Base-by-base conservation (phyloP, 192 early-diverging fungal genomes). In the Fimicolochytrium jonesii region DNA sequence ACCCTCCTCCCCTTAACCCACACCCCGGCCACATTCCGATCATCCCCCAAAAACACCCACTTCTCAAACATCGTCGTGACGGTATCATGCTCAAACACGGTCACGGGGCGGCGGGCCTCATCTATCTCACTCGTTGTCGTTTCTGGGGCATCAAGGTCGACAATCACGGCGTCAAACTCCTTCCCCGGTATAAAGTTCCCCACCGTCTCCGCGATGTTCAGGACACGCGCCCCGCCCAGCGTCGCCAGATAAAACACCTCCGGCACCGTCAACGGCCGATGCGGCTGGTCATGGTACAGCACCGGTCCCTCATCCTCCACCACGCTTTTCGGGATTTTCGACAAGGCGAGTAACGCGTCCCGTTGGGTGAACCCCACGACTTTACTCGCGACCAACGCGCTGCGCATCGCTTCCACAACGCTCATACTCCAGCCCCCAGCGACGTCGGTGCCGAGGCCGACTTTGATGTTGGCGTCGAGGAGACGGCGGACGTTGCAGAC, bases 401-500 rank as follows among this genome's bases (percentile, higher is more conserved):
- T 81, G 34, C 95, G 86, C 70, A 95, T 89, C 36, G 91, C 88
- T 59, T 94, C 90, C 39, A 95, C 64, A 23, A 98, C 89, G 13
- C 86, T 89, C 22, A 91, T 88, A 3, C 86, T 73, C 67, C 86
- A 93, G 22, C 95, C 95, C 32, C 92, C 95, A 41, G 92, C 85
- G 22, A 93, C 87, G 71, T 98, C 95, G 10, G 91, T 98, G 31
- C 95, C 95, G 41, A 98, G 78, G 5, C 92, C 91, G n/a, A 95
- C 88, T 58, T 90, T 91, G 66, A 90, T 76, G 13, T 84, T 87
- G 39, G 83, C 74, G 56, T 74, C 55, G 32, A 95, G 54, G 59
- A 93, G 76, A 49, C 82, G 75, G 28, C 91, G 78, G 31, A 98
- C 88, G 66, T 93, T 82, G 39, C 87, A 83, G 11, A 90, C 70